Conservation (phyloP, 2,329 filamentous ascomycete species). For the Ophiostoma tasmaniense region DNA sequence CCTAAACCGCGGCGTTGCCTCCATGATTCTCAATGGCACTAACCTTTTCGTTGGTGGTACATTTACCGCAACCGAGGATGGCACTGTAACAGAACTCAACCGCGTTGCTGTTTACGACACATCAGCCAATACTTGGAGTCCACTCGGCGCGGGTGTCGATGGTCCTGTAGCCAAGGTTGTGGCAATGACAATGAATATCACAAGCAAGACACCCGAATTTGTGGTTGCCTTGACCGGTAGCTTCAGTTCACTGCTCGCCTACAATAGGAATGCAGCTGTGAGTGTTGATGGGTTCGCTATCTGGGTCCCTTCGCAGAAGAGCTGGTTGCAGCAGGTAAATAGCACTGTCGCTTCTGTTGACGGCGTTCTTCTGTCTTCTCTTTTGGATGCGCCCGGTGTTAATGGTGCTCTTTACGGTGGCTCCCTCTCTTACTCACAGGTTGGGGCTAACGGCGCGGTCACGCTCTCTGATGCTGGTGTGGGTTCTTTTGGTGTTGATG, state of each 20-base stretch:
- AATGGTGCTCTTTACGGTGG: slow-evolving; percentile 67
- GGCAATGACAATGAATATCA: slow-evolving; percentile 70
- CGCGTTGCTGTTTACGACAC: slow-evolving; percentile 72
- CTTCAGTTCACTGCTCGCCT: slow-evolving; percentile 65
- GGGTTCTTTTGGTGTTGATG: slow-evolving; percentile 49
- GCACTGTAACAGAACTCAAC: slow-evolving; percentile 54
- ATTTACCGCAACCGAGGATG: slow-evolving; percentile 65
- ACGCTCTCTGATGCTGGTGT: slow-evolving; percentile 50
- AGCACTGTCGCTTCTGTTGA: slow-evolving; percentile 55
- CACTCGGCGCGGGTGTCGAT: slow-evolving; percentile 79
- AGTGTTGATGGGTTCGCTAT: slow-evolving; percentile 70
- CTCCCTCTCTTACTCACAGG: slow-evolving; percentile 66
- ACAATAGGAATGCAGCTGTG: slow-evolving; percentile 52
- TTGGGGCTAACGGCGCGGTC: slow-evolving; percentile 64
- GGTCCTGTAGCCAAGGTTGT: slow-evolving; percentile 69
- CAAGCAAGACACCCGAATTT: slow-evolving; percentile 55
- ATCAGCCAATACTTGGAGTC: slow-evolving; percentile 58
- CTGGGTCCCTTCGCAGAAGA: slow-evolving; percentile 77
- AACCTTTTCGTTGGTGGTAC: slow-evolving; percentile 73
- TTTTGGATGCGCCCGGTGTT: slow-evolving; percentile 53
- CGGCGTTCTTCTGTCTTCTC: slow-evolving; percentile 62
- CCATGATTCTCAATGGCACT: slow-evolving; percentile 58
- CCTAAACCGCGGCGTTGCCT: slow-evolving; percentile 68
- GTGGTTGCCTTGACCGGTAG: slow-evolving; percentile 73
- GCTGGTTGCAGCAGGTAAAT: slow-evolving; percentile 79